phyloP scores from a whole-genome alignment of 768 basidiomycete genomes.

The Phlebiopsis flavidoalba region DNA sequence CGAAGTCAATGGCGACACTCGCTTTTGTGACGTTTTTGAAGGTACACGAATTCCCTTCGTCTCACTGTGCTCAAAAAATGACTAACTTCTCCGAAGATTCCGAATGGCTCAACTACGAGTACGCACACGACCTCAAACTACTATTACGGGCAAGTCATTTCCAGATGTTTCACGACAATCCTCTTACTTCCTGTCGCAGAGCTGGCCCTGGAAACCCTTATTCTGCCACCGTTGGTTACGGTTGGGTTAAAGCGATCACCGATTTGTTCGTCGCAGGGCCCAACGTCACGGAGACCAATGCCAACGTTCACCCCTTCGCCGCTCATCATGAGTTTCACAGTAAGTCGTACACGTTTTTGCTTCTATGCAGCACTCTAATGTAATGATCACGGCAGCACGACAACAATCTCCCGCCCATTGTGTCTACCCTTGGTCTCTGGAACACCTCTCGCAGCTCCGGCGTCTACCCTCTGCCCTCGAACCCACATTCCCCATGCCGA shows the following conservation, averaged over 20 bases:
- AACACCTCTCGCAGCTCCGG: slow-evolving; percentile 27
- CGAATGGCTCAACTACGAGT: slow-evolving; percentile 42
- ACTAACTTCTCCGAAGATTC: slow-evolving; percentile 19
- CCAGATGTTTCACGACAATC: too few species aligned
- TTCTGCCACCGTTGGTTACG: slow-evolving; percentile 34
- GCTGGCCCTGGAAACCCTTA: slow-evolving; percentile 42
- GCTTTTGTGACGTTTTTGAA: slow-evolving; percentile 37
- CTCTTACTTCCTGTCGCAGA: slow-evolving; percentile 12
- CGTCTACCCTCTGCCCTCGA: slow-evolving; percentile 34
- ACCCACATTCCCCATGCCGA: slow-evolving; percentile 22
- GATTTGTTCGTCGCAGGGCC: slow-evolving; percentile 32
- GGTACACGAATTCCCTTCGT: slow-evolving; percentile 15
- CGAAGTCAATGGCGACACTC: slow-evolving; percentile 32
- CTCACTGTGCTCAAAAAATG: background rate
- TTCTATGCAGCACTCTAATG: background rate
- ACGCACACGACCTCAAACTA: slow-evolving; percentile 42
- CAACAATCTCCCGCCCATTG: slow-evolving; percentile 38
- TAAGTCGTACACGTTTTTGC: slow-evolving; percentile 12
- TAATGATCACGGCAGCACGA: slow-evolving; percentile 29
- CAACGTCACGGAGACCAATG: slow-evolving; percentile 17
- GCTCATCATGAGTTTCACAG: slow-evolving; percentile 40
- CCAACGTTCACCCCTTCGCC: slow-evolving; percentile 32
- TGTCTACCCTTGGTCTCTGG: slow-evolving; percentile 39
- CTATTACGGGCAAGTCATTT: slow-evolving; percentile 34
- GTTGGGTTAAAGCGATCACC: slow-evolving; percentile 35